Conservation (phyloP, 2,329 filamentous ascomycete genomes). For the Trichoderma sp. region DNA sequence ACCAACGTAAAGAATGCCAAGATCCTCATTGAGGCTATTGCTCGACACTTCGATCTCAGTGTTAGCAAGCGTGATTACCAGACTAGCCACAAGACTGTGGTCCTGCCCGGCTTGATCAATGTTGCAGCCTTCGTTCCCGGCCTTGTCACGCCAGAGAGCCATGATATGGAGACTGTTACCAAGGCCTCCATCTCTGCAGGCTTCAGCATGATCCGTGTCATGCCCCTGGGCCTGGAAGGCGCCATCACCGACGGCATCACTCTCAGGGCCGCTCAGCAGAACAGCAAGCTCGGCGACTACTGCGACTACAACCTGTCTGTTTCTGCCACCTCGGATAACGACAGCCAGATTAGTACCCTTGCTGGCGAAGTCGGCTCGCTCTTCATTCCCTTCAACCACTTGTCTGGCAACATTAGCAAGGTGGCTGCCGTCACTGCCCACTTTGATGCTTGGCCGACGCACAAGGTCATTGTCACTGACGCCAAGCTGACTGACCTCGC, state of each 20-base stretch:
- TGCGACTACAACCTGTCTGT: slow-evolving; percentile 68
- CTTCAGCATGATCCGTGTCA: slow-evolving; percentile 78
- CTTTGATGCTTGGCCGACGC: slow-evolving; percentile 74
- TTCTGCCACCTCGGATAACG: slow-evolving; percentile 28
- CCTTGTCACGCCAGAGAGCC: slow-evolving; percentile 63
- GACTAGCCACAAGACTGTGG: slow-evolving; percentile 77
- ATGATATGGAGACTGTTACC: slow-evolving; percentile 69
- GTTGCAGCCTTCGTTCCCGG: slow-evolving; percentile 79
- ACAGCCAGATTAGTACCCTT: slow-evolving; percentile 72
- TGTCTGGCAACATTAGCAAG: slow-evolving; percentile 82
- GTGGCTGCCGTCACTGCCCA: slow-evolving; percentile 77
- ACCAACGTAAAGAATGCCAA: slow-evolving; percentile 99
- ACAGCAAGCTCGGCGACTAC: slow-evolving; percentile 65
- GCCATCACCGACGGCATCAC: slow-evolving; percentile 72
- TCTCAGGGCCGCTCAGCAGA: slow-evolving; percentile 71
- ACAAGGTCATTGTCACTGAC: slow-evolving; percentile 80
- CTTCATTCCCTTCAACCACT: slow-evolving; percentile 80
- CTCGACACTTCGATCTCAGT: slow-evolving; percentile 82
- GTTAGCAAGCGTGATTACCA: slow-evolving; percentile 86
- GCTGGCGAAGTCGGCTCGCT: slow-evolving; percentile 75
- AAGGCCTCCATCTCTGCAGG: slow-evolving; percentile 73
- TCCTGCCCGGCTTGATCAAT: slow-evolving; percentile 75
- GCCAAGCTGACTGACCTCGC: slow-evolving; percentile 78
- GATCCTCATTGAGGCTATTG: slow-evolving; percentile 91
- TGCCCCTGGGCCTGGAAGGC: slow-evolving; percentile 72